Evolutionary conservation across 1,284 basidiomycete genomes (phyloP).

Genomic region (Trichosporon coremiiforme): DNA sequence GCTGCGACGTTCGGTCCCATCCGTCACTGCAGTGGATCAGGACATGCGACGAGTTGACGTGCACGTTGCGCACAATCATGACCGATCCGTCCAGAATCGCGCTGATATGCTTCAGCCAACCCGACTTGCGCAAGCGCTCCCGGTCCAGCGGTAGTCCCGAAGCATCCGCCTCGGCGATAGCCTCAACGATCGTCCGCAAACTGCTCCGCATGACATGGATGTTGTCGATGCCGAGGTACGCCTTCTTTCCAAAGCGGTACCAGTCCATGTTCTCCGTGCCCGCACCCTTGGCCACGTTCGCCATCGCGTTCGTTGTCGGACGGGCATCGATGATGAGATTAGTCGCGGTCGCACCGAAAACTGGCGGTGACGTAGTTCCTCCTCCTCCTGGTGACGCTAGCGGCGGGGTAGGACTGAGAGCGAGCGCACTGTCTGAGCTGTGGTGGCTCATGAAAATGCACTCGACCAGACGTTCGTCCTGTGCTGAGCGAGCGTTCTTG

Average conservation of each 20-base stretch:
- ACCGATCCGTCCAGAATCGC: constrained; percentile 86
- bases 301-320: constrained; percentile 94
- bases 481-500: constrained; percentile 89
- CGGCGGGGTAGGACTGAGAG: constrained; percentile 32
- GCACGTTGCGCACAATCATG: constrained; percentile 86
- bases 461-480: constrained; percentile 97
- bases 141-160: constrained; percentile 64
- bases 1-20: constrained; percentile 97
- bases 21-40: constrained; percentile 99
- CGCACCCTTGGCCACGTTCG: constrained; percentile 95
- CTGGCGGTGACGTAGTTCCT: constrained; percentile 14
- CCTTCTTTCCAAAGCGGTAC: constrained; percentile 92
- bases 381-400: neutral
- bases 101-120: constrained; percentile 90
- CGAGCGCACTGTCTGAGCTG: constrained; percentile 61
- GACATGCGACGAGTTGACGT: constrained; percentile 95
- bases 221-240: constrained; percentile 96
- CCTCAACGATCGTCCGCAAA: constrained; percentile 78
- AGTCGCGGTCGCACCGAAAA: constrained; percentile 88
- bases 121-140: constrained; percentile 77
- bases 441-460: constrained; percentile 91
- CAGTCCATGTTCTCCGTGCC: constrained; percentile 99
- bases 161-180: constrained; percentile 72
- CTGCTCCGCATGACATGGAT: constrained; percentile 97
- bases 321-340: constrained; percentile 98